phyloP scores from a whole-genome alignment of 495 filamentous ascomycete species.

The Terfezia boudieri region DNA sequence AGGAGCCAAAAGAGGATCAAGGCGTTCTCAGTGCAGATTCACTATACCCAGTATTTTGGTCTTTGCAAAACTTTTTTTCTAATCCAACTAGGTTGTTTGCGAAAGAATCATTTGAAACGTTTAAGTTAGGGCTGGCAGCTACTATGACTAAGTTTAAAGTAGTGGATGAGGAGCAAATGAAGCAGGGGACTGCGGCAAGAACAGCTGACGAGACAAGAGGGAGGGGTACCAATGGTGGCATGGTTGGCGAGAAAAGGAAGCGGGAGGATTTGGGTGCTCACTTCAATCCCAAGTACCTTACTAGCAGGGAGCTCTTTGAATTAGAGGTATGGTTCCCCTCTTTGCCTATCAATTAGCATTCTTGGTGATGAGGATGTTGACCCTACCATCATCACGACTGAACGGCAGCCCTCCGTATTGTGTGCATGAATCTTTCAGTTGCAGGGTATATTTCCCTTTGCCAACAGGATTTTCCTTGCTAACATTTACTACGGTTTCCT shows the following conservation, averaged over 20 bases:
- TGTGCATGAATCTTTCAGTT: background rate
- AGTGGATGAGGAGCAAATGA: slow-evolving; percentile 37
- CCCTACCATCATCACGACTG: background rate
- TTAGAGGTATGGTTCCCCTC: slow-evolving; percentile 42
- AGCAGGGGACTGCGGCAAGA: slow-evolving; percentile 6
- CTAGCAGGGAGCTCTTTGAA: slow-evolving; percentile 81
- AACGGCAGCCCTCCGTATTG: background rate
- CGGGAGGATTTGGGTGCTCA: slow-evolving; percentile 35
- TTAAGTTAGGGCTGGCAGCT: slow-evolving; percentile 53
- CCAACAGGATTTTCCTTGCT: too few species aligned
- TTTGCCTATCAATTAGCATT: background rate
- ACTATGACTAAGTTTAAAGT: slow-evolving; percentile 60
- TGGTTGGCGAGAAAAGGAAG: slow-evolving; percentile 51
- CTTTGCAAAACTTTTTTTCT: slow-evolving; percentile 76
- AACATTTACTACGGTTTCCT: background rate
- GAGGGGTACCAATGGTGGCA: slow-evolving; percentile 4
- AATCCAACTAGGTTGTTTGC: slow-evolving; percentile 60
- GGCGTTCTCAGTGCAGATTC: slow-evolving; percentile 37
- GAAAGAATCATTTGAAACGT: slow-evolving; percentile 40
- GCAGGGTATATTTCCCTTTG: background rate
- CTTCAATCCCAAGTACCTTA: slow-evolving; percentile 94
- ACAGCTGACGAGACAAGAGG: background rate
- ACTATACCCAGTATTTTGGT: slow-evolving; percentile 88
- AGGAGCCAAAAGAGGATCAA: slow-evolving; percentile 20
- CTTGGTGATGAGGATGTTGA: too few species aligned